A percentile compares a stretch with the other conserved stretches of the same genome.
phyloP scores from a whole-genome alignment of 176 grass and related monocot species.

The Rhipidocladum racemiflorum region DNA sequence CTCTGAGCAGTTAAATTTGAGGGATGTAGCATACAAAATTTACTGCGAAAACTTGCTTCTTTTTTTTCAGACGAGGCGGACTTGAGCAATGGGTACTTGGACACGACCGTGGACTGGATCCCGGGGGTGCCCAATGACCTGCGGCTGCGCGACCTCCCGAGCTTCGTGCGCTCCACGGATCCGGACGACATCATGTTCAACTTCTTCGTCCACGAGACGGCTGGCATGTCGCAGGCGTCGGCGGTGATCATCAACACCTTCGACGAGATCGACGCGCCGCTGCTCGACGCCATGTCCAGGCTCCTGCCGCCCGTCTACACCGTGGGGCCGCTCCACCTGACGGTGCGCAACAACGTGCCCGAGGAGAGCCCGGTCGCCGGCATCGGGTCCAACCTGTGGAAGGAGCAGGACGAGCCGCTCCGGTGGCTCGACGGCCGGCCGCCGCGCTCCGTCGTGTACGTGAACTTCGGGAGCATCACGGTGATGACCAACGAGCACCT shows the following conservation, averaged over 20 bases:
- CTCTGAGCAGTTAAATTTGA: not conserved
- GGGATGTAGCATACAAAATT: not conserved
- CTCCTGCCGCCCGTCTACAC: slow-evolving; percentile 25
- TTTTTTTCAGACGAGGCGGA: not conserved
- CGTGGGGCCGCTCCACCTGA: slow-evolving; percentile 29
- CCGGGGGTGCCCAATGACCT: not conserved
- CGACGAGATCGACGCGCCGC: slow-evolving; percentile 38
- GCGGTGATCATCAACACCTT: slow-evolving; percentile 48
- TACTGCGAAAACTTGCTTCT: not conserved
- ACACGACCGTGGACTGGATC: slow-evolving; percentile 30
- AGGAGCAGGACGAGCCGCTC: slow-evolving; percentile 24
- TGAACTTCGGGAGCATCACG: slow-evolving; percentile 65
- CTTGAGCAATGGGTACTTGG: not conserved
- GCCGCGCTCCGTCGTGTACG: slow-evolving; percentile 43
- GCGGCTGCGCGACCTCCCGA: slow-evolving; percentile 40
- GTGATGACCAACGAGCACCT: slow-evolving; percentile 39
- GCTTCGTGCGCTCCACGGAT: slow-evolving; percentile 41
- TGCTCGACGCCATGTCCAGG: not conserved
- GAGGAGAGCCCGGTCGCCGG: slow-evolving; percentile 3
- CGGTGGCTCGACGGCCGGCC: slow-evolving; percentile 31
- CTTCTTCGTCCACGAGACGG: slow-evolving; percentile 43
- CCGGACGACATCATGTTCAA: slow-evolving; percentile 45
- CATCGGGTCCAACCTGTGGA: slow-evolving; percentile 39
- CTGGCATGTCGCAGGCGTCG: slow-evolving; percentile 25
- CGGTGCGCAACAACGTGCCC: slow-evolving; percentile 23